Evolutionary conservation across 164 flowering plant genomes (phyloP).

Genomic region (Tetrastigma voinierianum): DNA sequence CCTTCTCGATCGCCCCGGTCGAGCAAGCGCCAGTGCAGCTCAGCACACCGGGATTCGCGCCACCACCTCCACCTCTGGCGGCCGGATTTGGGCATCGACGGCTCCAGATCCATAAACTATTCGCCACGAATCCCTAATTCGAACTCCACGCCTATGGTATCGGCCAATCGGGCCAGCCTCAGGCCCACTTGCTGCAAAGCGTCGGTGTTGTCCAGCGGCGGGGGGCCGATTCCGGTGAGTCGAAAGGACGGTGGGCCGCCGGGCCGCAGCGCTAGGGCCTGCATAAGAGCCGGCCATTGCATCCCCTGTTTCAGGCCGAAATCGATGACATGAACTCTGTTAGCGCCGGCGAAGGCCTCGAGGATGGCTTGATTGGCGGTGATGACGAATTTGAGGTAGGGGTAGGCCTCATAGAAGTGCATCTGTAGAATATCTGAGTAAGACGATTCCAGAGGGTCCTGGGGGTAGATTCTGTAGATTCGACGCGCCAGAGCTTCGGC

Average conservation of each 20-base stretch:
- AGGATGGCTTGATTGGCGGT: slow-evolving; percentile 91
- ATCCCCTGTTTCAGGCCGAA: slow-evolving; percentile 74
- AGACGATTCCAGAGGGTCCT: slow-evolving; percentile 30
- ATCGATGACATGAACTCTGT: slow-evolving; percentile 76
- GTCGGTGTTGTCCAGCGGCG: slow-evolving; percentile 53
- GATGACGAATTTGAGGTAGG: slow-evolving; percentile 88
- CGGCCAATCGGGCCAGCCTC: slow-evolving; percentile 70
- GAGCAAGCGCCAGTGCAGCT: slow-evolving; percentile 55
- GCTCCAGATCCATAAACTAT: slow-evolving; percentile 56
- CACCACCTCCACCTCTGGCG: slow-evolving; percentile 48
- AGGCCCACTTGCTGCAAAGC: slow-evolving; percentile 61
- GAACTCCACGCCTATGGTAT: slow-evolving; percentile 55
- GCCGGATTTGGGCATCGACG: slow-evolving; percentile 41
- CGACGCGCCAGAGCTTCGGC: slow-evolving; percentile 64
- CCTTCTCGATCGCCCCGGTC: slow-evolving; percentile 62
- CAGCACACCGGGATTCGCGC: slow-evolving; percentile 73
- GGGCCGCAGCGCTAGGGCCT: slow-evolving; percentile 67
- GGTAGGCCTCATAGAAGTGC: slow-evolving; percentile 85
- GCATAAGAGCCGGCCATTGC: slow-evolving; percentile 89
- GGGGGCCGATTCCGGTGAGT: slow-evolving; percentile 78
- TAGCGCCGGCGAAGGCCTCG: slow-evolving; percentile 68
- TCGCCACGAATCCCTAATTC: slow-evolving; percentile 57
- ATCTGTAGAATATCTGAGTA: slow-evolving; percentile 58
- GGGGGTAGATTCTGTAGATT: slow-evolving; percentile 51
- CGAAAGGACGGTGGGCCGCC: slow-evolving; percentile 77